Conservation (phyloP, 805 yeast species). For the Candida awuae region DNA sequence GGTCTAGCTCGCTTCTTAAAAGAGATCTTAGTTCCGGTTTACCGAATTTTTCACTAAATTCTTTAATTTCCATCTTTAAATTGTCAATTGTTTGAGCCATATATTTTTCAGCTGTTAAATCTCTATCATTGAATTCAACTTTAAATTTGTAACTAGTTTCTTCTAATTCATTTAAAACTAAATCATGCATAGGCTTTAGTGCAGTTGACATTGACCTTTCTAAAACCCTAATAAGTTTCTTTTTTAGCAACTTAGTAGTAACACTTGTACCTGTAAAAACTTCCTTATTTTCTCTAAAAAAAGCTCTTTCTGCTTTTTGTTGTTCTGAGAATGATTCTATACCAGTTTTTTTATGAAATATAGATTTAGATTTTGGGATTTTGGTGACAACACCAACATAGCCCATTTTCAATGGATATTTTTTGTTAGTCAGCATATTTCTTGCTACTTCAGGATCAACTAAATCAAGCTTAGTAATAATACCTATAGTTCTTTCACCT, state of each 20-base stretch:
- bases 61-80: constrained; percentile 79
- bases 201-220: constrained; percentile 89
- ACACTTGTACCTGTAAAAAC: constrained; percentile 58
- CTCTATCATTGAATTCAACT: constrained; percentile 93
- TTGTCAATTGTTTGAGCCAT: constrained; percentile 86
- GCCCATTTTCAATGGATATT: constrained; percentile 91
- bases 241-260: constrained; percentile 68
- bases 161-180: constrained; percentile 86
- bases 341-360: constrained; percentile 49
- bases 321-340: constrained; percentile 60
- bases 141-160: constrained; percentile 89
- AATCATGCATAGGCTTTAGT: constrained; percentile 74
- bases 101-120: constrained; percentile 88
- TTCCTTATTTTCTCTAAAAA: constrained; percentile 55
- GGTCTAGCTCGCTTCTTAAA: constrained; percentile 79
- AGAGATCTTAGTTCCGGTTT: constrained; percentile 74
- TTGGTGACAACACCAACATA: constrained; percentile 97
- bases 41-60: constrained; percentile 73
- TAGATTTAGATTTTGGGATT: constrained; percentile 38
- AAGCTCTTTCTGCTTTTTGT: constrained; percentile 56
- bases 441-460: constrained; percentile 73
- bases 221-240: constrained; percentile 74
- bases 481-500: constrained; percentile 96
- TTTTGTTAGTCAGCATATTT: constrained; percentile 59
- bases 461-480: constrained; percentile 85